Conservation (phyloP, 2,329 filamentous ascomycete genomes). For the Dothideomycetes sp. region DNA sequence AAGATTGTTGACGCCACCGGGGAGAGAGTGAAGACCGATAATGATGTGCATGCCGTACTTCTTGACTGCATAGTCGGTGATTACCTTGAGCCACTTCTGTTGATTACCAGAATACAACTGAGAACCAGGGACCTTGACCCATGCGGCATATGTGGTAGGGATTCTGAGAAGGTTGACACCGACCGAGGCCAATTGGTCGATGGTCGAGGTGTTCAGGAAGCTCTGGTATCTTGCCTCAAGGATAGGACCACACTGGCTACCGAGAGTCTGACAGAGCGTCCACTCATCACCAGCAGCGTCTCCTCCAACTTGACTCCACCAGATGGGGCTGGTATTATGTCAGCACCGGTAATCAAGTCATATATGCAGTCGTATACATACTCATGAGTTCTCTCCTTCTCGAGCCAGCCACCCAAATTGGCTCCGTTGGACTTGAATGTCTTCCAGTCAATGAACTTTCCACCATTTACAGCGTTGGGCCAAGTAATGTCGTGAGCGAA, state of each 20-base stretch:
- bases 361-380: background rate
- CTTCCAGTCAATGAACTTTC: constrained; percentile 18
- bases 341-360: constrained; percentile 10
- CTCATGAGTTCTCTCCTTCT: constrained; percentile 20
- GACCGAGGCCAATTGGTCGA: constrained; percentile 26
- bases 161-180: constrained; percentile 29
- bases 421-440: constrained; percentile 19
- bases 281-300: constrained; percentile 27
- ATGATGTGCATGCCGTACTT: constrained; percentile 30
- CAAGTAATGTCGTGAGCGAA: constrained; percentile 14
- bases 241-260: constrained; percentile 22
- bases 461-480: constrained; percentile 8
- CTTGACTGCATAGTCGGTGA: constrained; percentile 28
- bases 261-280: constrained; percentile 25
- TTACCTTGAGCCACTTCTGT: constrained; percentile 20
- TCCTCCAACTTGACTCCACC: constrained; percentile 20
- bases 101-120: constrained; percentile 28
- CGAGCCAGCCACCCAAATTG: constrained; percentile 28
- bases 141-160: constrained; percentile 30
- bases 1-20: constrained; percentile 26
- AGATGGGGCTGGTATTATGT: constrained; percentile 20
- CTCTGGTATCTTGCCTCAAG: constrained; percentile 25
- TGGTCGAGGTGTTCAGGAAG: constrained; percentile 23
- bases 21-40: constrained; percentile 27
- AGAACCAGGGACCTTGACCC: constrained; percentile 27